phyloP scores from a whole-genome alignment of 2,329 filamentous ascomycete species.

The Neoarthrinium moseri region DNA sequence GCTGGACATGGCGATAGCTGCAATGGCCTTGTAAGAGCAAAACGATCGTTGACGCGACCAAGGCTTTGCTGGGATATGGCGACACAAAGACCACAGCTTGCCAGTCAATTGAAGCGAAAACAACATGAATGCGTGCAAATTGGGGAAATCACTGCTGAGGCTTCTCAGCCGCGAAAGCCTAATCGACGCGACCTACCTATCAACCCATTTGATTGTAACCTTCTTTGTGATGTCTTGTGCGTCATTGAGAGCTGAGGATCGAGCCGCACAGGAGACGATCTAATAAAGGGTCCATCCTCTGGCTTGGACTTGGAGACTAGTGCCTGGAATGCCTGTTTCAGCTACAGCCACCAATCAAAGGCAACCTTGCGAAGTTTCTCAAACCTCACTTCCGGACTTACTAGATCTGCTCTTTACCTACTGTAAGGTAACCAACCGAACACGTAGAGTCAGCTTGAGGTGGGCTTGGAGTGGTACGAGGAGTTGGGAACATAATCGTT shows the following conservation, averaged over 20 bases:
- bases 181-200: neutral
- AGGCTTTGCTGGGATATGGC: too few species aligned
- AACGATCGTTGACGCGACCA: neutral
- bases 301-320: conserved; percentile 1
- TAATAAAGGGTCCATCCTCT: neutral
- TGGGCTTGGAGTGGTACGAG: too few species aligned
- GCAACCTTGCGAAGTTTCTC: too few species aligned
- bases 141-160: too few species aligned
- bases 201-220: conserved; percentile 15
- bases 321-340: neutral
- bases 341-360: neutral
- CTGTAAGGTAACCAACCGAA: too few species aligned
- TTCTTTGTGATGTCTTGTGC: conserved; percentile 20
- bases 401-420: too few species aligned
- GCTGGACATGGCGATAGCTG: neutral
- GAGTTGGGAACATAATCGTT: too few species aligned
- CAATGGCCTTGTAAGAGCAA: neutral
- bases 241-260: conserved; percentile 20
- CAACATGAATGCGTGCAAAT: too few species aligned
- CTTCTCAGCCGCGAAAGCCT: neutral
- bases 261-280: conserved; percentile 14
- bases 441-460: too few species aligned
- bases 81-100: too few species aligned
- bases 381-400: too few species aligned
- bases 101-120: too few species aligned